Evolutionary conservation across 495 filamentous ascomycete genomes (phyloP).

Genomic region (Penicillium argentinense): DNA sequence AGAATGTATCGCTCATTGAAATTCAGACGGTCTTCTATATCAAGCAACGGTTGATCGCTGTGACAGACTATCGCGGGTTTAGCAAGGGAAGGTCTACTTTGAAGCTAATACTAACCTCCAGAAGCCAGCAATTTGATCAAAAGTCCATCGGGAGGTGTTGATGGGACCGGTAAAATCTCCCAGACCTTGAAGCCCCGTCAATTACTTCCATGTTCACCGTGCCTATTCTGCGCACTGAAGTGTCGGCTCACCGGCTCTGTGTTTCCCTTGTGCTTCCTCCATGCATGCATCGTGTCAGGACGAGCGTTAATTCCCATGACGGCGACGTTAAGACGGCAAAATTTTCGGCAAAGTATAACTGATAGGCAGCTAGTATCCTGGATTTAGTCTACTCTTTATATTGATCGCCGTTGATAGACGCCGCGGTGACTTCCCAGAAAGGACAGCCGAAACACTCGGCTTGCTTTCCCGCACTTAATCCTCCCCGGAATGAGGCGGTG

Average conservation of each 20-base stretch:
- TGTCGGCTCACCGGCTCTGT: constrained; percentile 7
- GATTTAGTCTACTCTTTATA: too few relatives aligned
- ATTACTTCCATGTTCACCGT: too few relatives aligned
- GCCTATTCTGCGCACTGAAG: too few relatives aligned
- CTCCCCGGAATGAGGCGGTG: too few relatives aligned
- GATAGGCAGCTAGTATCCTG: too few relatives aligned
- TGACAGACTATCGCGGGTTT: constrained; percentile 13
- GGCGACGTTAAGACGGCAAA: too few relatives aligned
- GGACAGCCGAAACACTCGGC: neutral
- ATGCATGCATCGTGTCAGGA: constrained; percentile 20
- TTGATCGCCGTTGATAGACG: too few relatives aligned
- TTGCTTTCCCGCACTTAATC: constrained; percentile 2
- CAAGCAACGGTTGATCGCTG: constrained; percentile 21
- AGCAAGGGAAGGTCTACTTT: too few relatives aligned
- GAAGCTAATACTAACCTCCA: constrained; percentile 18
- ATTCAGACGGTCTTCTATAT: constrained; percentile 21
- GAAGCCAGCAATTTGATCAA: constrained; percentile 20
- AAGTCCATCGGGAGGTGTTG: constrained; percentile 9
- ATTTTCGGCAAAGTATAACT: neutral
- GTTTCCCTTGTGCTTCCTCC: constrained; percentile 26
- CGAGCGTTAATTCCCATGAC: neutral
- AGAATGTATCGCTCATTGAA: constrained; percentile 26
- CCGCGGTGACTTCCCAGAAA: neutral
- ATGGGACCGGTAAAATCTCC: constrained; percentile 18
- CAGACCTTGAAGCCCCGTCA: constrained; percentile 15